Conservation (phyloP, 176 grass and related monocot species). For the Oryza nivara region DNA sequence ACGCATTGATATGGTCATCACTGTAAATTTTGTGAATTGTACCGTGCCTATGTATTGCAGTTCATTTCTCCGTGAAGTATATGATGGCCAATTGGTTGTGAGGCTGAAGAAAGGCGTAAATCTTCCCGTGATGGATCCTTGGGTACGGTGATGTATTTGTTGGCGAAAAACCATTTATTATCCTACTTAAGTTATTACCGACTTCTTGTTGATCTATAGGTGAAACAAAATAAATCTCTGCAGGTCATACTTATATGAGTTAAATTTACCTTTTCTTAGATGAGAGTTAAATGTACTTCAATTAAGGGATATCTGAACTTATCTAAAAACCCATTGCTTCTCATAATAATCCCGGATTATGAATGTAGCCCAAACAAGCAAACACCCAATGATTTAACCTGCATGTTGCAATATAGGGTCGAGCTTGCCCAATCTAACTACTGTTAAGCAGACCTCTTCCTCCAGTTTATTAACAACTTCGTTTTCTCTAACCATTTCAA, state of each 20-base stretch:
- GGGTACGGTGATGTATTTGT: constrained; percentile 63
- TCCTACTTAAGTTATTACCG: not conserved
- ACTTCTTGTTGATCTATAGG: not conserved
- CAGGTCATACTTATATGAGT: not conserved
- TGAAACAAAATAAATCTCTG: not conserved
- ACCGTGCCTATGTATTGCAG: constrained; percentile 44
- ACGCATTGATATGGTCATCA: not conserved
- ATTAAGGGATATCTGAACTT: not conserved
- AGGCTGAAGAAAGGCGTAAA: constrained; percentile 76
- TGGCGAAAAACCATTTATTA: not conserved
- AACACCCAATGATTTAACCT: not conserved
- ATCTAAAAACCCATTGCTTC: not conserved
- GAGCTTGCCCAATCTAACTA: constrained; percentile 24
- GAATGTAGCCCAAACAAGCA: too few relatives aligned
- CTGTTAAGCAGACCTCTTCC: not conserved
- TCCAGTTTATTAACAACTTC: not conserved
- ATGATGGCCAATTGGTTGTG: constrained; percentile 76
- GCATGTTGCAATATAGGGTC: not conserved
- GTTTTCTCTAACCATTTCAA: constrained; percentile 13
- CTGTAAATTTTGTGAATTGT: constrained; percentile 5
- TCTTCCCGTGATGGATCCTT: constrained; percentile 91
- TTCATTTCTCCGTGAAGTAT: constrained; percentile 82
- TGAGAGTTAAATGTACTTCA: constrained; percentile 1
- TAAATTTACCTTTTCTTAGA: too few relatives aligned
- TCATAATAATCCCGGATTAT: not conserved